Evolutionary conservation across 1,139 yeast genomes (phyloP), one percentile per base, ranked within the genome.

Genomic region (Kurtzmaniella quercitrusa): DNA sequence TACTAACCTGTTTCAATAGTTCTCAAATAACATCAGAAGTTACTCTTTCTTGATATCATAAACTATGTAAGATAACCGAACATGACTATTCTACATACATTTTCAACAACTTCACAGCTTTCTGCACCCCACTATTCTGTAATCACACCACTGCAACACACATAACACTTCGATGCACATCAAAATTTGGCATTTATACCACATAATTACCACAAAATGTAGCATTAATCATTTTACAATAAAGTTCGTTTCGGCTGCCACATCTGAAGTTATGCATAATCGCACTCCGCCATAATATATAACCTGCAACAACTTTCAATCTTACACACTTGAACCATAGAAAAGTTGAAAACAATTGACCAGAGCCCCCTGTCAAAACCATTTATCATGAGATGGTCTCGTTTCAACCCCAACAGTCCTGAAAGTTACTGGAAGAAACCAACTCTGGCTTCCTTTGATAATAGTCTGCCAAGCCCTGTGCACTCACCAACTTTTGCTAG

Each of bases 301-400:
- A 26, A 5, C n/a, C 30, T 26, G 30, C 30, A 26, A 9, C 30
- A 4, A 14, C 34, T 15, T n/a, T n/a, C n/a, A n/a, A n/a, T n/a
- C n/a, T n/a, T n/a, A n/a, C n/a, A n/a, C n/a, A n/a, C n/a, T n/a
- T n/a, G n/a, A n/a, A n/a, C n/a, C n/a, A n/a, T n/a, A n/a, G n/a
- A n/a, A n/a, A n/a, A n/a, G n/a, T n/a, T n/a, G n/a, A n/a, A n/a
- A n/a, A n/a, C n/a, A n/a, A n/a, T n/a, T n/a, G n/a, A n/a, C n/a
- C n/a, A n/a, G n/a, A n/a, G n/a, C n/a, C n/a, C n/a, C n/a, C n/a
- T n/a, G n/a, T n/a, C n/a, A n/a, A n/a, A n/a, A n/a, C n/a, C n/a
- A 34, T 20, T 19, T n/a, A 20, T n/a, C 37, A 34, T 34, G 37
- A 34, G 9, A 19, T 34, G 37, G 37, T 14, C 15, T n/a, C 34